Evolutionary conservation across 78 protist species (phyloP).

Genomic region (Dictyostelium firmibasis): DNA sequence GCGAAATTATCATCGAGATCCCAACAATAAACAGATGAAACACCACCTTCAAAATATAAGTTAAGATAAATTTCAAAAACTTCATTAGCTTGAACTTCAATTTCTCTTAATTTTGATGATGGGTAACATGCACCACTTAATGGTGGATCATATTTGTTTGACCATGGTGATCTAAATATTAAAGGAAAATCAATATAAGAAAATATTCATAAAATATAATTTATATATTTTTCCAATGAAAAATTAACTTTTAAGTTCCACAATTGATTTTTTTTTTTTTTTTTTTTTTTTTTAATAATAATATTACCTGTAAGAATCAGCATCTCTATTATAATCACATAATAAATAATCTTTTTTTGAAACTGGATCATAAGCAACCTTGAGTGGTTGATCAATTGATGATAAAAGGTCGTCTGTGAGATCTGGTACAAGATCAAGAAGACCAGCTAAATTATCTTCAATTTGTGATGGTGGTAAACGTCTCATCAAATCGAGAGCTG

Average conservation of each 20-base stretch:
- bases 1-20: constrained; percentile 95
- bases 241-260: too few relatives aligned
- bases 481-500: constrained; percentile 95
- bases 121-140: constrained; percentile 92
- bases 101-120: constrained; percentile 87
- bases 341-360: constrained; percentile 88
- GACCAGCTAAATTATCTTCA: constrained; percentile 88
- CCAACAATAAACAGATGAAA: constrained; percentile 95
- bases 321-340: constrained; percentile 99
- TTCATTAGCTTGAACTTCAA: constrained; percentile 93
- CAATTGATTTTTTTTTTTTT: not conserved
- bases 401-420: constrained; percentile 95
- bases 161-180: constrained; percentile 95
- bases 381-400: constrained; percentile 96
- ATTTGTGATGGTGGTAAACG: constrained; percentile 94
- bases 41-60: constrained; percentile 95
- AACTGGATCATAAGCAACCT: constrained; percentile 85
- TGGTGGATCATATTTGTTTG: constrained; percentile 96
- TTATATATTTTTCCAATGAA: too few relatives aligned
- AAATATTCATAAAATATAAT: not conserved
- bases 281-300: not conserved
- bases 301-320: constrained; percentile 95
- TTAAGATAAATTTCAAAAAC: constrained; percentile 94
- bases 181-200: not conserved
- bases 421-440: constrained; percentile 95